Conservation (phyloP, 1,139 yeast genomes). For the Kodamaea sp. region DNA sequence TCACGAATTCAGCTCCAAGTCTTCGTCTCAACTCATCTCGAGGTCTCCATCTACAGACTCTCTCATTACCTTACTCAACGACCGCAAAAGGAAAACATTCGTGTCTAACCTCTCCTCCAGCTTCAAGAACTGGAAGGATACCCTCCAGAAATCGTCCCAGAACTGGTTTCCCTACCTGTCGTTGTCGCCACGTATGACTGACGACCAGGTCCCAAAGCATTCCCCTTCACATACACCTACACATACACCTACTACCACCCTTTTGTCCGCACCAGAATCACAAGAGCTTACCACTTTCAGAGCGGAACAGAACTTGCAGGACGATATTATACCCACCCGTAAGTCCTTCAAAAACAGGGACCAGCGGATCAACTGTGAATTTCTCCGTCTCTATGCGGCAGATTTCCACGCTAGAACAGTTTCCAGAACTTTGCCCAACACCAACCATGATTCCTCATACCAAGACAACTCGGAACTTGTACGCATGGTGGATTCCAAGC, state of each 20-base stretch:
- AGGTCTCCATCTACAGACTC: slow-evolving; percentile 7
- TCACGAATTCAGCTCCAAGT: slow-evolving; percentile 7
- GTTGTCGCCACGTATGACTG: slow-evolving; percentile 24
- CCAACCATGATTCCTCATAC: slow-evolving; percentile 28
- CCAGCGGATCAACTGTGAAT: slow-evolving; percentile 46
- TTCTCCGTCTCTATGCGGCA: slow-evolving; percentile 48
- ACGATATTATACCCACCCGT: slow-evolving; percentile 4
- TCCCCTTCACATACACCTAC: background rate
- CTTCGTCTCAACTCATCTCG: slow-evolving; percentile 1
- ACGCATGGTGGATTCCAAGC: slow-evolving; percentile 14
- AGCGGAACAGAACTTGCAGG: slow-evolving; percentile 1
- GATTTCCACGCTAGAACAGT: slow-evolving; percentile 39
- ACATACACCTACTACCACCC: background rate
- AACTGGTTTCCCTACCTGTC: slow-evolving; percentile 9
- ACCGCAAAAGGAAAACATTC: slow-evolving; percentile 2
- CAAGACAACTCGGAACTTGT: slow-evolving; percentile 18
- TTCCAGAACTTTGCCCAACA: slow-evolving; percentile 29
- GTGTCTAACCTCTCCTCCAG: slow-evolving; percentile 11
- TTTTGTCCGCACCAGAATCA: too few species aligned
- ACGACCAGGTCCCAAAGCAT: slow-evolving; percentile 17
- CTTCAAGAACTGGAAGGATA: slow-evolving; percentile 9
- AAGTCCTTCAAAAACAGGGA: slow-evolving; percentile 40
- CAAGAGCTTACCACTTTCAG: slow-evolving; percentile 12
- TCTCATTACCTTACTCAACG: slow-evolving; percentile 5
- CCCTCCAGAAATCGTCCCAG: slow-evolving; percentile 4